Base-by-base conservation (phyloP, 371 early-diverging fungal genomes). In the Actinomortierella ambigua region DNA sequence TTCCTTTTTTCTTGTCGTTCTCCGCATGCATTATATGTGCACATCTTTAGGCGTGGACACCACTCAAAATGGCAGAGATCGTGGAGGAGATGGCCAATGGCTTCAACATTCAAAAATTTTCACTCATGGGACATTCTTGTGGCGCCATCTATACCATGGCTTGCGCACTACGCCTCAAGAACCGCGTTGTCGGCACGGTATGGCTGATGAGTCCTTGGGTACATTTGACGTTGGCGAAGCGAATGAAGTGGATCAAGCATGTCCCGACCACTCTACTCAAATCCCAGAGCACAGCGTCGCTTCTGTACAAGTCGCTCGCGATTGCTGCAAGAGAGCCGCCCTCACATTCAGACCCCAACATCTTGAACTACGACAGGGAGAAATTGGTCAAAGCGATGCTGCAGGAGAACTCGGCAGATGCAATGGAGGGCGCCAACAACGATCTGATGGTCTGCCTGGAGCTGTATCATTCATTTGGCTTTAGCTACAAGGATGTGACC, bases 101-200 rank as follows among this genome's bases (percentile, higher is more conserved):
- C 52, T 63, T 77, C 56, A 76, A 75, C 53, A 77, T 77, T 57
- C 69, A 69, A 64, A 75, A 77, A 53, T 77, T 77, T 49, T 77
- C 76, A 2, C 53, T 77, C 43, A 77, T 77, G 71, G 78, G 76
- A 20, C 78, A 77, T 52, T 75, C 75, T 26, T 75, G 76, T 55
- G 78, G 78, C n/a, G 78, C 78, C 14, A 75, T 76, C 49, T 75
- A 77, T 51, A 76, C 78, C 44, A 75, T 77, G 69, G 75, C 78
- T 23, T 77, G 78, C 50, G 78, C 78, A 7, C 55, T 77, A 4
- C 57, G 68, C 57, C 63, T 77, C 53, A 75, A 75, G 34, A 41
- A 75, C 44, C 63, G 70, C 48, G 49, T 77, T 22, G 67, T 75
- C 11, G 78, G 78, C 9, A 77, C 78, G 18, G 76, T 77, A 7